These are phyloP conservation scores for Nemania sp. DNA, from an alignment of 2,329 filamentous ascomycete genomes.

Conservation along the genomic window DNA sequence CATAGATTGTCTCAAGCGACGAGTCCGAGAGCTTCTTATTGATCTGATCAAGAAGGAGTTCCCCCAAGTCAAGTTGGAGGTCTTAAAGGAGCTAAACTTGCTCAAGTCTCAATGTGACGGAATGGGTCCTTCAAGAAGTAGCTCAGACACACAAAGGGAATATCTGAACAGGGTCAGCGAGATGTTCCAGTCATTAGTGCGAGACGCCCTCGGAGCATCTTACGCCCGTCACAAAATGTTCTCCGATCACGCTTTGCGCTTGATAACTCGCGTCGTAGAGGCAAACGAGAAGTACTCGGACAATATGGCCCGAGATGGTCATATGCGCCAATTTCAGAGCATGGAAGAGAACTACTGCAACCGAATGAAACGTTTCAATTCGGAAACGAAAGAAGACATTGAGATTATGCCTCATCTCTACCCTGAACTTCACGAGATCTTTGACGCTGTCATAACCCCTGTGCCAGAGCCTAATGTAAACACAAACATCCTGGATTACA, in stretches of 20 bases:
- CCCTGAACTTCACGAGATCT: background rate
- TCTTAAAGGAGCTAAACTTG: no score
- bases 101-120: slow-evolving; percentile 17
- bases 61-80: slow-evolving; percentile 38
- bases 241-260: slow-evolving; percentile 30
- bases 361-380: no score
- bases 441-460: no score
- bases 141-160: slow-evolving; percentile 34
- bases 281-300: slow-evolving; percentile 33
- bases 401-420: no score
- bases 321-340: no score
- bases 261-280: slow-evolving; percentile 40
- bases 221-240: slow-evolving; percentile 36
- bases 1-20: slow-evolving; percentile 43
- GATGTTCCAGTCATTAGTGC: slow-evolving; percentile 33
- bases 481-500: slow-evolving; percentile 49
- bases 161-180: slow-evolving; percentile 39
- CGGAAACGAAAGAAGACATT: no score
- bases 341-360: no score
- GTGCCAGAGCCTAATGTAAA: no score
- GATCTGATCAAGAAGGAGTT: slow-evolving; percentile 47
- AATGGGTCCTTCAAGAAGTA: slow-evolving; percentile 36
- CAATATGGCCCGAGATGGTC: no score
- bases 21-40: slow-evolving; percentile 45
- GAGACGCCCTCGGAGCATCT: slow-evolving; percentile 35